Conservation (phyloP, 106 monocot species). For the Dendrobium nobile region DNA sequence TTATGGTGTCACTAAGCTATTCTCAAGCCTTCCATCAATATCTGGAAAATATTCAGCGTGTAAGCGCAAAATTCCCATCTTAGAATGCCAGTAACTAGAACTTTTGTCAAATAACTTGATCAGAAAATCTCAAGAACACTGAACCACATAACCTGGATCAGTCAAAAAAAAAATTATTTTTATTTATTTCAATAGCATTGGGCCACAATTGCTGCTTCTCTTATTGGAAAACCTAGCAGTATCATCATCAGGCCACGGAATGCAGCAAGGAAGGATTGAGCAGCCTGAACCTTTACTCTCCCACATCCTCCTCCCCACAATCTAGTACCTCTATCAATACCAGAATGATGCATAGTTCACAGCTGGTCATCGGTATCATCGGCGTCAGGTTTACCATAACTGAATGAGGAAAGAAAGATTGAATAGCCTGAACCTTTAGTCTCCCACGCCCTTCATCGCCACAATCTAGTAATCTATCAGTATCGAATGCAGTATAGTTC, state of each 20-base stretch:
- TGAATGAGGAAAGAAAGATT: no score
- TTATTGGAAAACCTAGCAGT: no score
- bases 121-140: background rate
- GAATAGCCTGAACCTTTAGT: no score
- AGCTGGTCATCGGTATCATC: no score
- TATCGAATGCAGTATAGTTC: no score
- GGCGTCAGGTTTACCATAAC: no score
- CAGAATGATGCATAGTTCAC: no score
- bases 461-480: no score
- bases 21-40: background rate
- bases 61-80: background rate
- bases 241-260: no score
- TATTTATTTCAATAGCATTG: background rate
- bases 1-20: background rate
- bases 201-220: background rate
- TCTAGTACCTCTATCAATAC: background rate
- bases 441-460: no score
- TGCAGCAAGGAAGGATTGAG: no score
- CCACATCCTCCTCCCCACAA: background rate
- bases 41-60: background rate
- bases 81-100: background rate
- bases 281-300: background rate
- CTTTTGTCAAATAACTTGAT: background rate
- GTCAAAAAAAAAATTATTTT: background rate
- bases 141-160: background rate